Evolutionary conservation across 2,329 filamentous ascomycete species (phyloP), one percentile per base, ranked within the genome.

Genomic region (Catunica adiposa): DNA sequence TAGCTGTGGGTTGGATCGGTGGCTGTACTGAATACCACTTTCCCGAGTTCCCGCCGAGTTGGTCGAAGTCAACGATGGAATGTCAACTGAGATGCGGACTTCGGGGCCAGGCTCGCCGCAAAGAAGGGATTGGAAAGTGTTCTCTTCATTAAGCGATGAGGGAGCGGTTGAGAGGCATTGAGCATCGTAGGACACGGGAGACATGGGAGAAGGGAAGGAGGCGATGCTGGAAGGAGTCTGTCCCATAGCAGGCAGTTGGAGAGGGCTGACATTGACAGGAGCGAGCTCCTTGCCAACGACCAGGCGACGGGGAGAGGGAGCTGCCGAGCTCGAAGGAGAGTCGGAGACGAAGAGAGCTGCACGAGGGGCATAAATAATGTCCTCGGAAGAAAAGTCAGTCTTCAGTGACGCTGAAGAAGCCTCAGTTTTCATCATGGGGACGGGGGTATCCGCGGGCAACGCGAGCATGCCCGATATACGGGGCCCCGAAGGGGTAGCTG

Each of bases 41-140:
- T 86, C 81, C 48, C 80, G 77, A 5, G 82, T 84, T 78, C 83
- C 86, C 8, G 83, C 87, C 8, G 86, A 89, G 61, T 83, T 81
- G 64, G 83, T 87, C 63, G 83, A 88, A 1, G 83, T 86, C 60
- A 76, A 68, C 1, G 85, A 89, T 2, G 85, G 84, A 14, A 86
- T 80, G 61, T 86, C 84, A 31, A 82, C 74, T 0, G 85, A 89
- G 37, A 84, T 77, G 50, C 84, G 79, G 5, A 80, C 70, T 62
- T 88, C 84, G 0, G 83, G 84, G 0, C 82, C 83, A 20, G 83
- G 83, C 60, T 89, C 84, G 54, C 84, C 83, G 66, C 87, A 77
- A 4, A 86, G 72, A 31, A 86, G 70, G 1, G 84, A 87, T 57
- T 82, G 80, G 64, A 86, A 83, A 38, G 74, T 79, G 57, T 80